These are phyloP conservation scores for Ophiorrhiza pumila DNA, from an alignment of 257 asterid species.

Conservation along the genomic window DNA sequence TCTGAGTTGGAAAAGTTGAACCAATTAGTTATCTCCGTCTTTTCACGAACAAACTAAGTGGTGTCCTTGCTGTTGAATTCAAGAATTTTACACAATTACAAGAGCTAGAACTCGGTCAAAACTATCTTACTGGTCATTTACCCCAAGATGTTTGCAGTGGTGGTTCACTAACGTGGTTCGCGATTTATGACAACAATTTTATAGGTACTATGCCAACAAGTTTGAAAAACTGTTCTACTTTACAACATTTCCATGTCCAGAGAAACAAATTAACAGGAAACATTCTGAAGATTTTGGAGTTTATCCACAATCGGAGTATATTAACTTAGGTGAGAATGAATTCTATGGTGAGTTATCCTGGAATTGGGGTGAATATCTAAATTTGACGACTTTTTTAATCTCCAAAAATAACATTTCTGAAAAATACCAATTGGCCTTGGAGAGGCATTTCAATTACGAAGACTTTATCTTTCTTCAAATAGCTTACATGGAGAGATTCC, in stretches of 20 bases:
- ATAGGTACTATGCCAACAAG: slow-evolving; percentile 24
- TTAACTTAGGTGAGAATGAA: slow-evolving; percentile 30
- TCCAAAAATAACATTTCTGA: slow-evolving; percentile 30
- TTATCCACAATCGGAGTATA: slow-evolving; percentile 28
- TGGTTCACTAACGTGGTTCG: slow-evolving; percentile 18
- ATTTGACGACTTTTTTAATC: slow-evolving; percentile 22
- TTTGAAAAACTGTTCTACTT: slow-evolving; percentile 29
- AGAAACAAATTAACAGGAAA: slow-evolving; percentile 29
- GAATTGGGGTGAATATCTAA: slow-evolving; percentile 25
- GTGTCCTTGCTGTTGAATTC: background rate
- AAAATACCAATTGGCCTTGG: slow-evolving; percentile 26
- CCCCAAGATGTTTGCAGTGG: slow-evolving; percentile 30
- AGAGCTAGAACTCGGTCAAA: too few relatives aligned
- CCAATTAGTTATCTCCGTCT: background rate
- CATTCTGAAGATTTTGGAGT: slow-evolving; percentile 30
- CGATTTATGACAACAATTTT: slow-evolving; percentile 19
- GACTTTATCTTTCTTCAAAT: slow-evolving; percentile 32
- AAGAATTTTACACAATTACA: too few relatives aligned
- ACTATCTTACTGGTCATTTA: slow-evolving; percentile 24
- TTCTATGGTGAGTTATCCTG: slow-evolving; percentile 29
- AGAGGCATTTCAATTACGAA: slow-evolving; percentile 14
- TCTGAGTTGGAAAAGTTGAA: background rate
- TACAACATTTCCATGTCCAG: slow-evolving; percentile 21
- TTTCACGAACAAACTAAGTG: background rate
- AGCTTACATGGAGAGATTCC: slow-evolving; percentile 27